These are phyloP conservation scores for Zizania palustris DNA, from an alignment of 202 grass and related monocot genomes.

Conservation along the genomic window DNA sequence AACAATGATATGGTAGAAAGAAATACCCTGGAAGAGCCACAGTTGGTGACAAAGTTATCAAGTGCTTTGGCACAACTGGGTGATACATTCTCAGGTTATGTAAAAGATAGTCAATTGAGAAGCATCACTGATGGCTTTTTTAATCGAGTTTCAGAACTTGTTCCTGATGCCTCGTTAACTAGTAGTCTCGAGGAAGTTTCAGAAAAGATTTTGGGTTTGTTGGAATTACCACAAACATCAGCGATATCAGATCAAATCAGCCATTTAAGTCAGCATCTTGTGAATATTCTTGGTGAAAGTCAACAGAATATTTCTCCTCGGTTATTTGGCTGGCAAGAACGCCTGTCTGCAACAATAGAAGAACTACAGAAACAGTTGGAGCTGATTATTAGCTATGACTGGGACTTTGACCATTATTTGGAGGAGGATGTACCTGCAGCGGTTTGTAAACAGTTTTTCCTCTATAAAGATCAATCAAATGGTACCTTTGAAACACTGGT, in stretches of 20 bases:
- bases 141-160: conserved; percentile 74
- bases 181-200: conserved; percentile 67
- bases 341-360: conserved; percentile 73
- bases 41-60: conserved; percentile 76
- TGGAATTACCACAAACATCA: conserved; percentile 78
- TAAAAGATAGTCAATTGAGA: conserved; percentile 72
- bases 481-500: conserved; percentile 20
- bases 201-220: conserved; percentile 64
- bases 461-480: conserved; percentile 30
- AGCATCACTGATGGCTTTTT: conserved; percentile 74
- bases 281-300: conserved; percentile 83
- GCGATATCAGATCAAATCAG: conserved; percentile 77
- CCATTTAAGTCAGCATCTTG: conserved; percentile 78
- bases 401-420: conserved; percentile 97
- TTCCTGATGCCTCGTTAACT: conserved; percentile 65
- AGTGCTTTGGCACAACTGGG: conserved; percentile 64
- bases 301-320: conserved; percentile 78
- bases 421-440: conserved; percentile 94
- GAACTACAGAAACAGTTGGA: conserved; percentile 93
- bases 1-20: conserved; percentile 36
- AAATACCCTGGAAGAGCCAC: conserved; percentile 61
- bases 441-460: conserved; percentile 65
- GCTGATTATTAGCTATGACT: conserved; percentile 85
- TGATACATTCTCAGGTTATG: conserved; percentile 75
- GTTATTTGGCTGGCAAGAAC: conserved; percentile 82